Conservation (phyloP, 495 filamentous ascomycete species). For the Copromyces sp. region DNA sequence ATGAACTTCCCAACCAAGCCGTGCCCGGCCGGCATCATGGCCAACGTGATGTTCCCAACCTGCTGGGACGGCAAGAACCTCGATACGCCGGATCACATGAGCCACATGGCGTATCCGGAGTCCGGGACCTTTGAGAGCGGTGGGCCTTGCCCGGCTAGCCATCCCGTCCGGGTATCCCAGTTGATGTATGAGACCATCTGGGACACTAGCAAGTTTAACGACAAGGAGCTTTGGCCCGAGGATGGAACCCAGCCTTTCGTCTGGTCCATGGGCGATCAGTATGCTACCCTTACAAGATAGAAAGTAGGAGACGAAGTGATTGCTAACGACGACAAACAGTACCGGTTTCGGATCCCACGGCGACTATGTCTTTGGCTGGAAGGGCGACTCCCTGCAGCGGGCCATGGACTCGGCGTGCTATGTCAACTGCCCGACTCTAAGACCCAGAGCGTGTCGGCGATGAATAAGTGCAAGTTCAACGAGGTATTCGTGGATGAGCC, state of each 20-base stretch:
- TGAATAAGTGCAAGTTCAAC: constrained; percentile 24
- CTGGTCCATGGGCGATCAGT: constrained; percentile 31
- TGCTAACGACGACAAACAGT: not conserved
- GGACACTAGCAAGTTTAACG: constrained; percentile 25
- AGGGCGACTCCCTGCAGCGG: constrained; percentile 28
- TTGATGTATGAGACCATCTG: constrained; percentile 29
- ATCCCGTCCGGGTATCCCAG: constrained; percentile 27
- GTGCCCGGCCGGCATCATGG: constrained; percentile 27
- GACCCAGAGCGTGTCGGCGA: constrained; percentile 20
- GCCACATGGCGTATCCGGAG: constrained; percentile 30
- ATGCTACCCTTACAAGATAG: not conserved
- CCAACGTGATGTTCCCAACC: constrained; percentile 23
- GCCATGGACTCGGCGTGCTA: constrained; percentile 31
- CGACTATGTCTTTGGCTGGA: constrained; percentile 35
- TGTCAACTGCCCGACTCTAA: constrained; percentile 28
- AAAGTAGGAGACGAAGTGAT: not conserved
- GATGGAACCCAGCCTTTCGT: constrained; percentile 36
- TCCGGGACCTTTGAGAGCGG: constrained; percentile 27
- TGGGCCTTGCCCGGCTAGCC: constrained; percentile 24
- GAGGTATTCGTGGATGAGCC: constrained; percentile 15
- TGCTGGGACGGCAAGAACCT: constrained; percentile 21
- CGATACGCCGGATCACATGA: constrained; percentile 24
- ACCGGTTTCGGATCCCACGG: constrained; percentile 29
- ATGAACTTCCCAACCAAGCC: constrained; percentile 15
- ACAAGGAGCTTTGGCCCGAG: constrained; percentile 32